Percentiles rank a stretch among this genome's conserved stretches.
These are phyloP conservation scores for Beta macrorhiza DNA, from an alignment of 179 eudicot genomes.

Conservation along the genomic window DNA sequence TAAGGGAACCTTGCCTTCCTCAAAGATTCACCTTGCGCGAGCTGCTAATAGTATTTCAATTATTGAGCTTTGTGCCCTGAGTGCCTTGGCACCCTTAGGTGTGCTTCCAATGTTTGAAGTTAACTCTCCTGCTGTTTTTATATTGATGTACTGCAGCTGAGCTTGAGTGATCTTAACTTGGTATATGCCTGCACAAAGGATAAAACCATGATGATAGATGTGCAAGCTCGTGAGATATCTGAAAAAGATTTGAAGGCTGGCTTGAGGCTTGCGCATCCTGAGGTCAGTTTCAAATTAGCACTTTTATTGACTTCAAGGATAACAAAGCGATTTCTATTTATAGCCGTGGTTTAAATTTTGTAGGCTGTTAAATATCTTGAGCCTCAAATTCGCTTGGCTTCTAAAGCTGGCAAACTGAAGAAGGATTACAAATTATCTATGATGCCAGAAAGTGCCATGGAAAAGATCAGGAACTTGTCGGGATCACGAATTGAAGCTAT, in stretches of 20 bases:
- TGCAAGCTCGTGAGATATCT: constrained; percentile 89
- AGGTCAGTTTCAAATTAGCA: constrained; percentile 43
- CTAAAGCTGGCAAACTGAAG: constrained; percentile 80
- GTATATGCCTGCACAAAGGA: constrained; percentile 96
- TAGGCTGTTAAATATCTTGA: constrained; percentile 92
- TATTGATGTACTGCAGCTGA: constrained; percentile 57
- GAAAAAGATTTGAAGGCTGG: constrained; percentile 87
- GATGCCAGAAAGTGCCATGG: constrained; percentile 73
- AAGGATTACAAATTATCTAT: constrained; percentile 78
- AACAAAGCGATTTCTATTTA: constrained; percentile 4
- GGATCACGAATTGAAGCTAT: constrained; percentile 79
- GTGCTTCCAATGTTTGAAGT: background rate
- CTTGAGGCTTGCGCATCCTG: constrained; percentile 90
- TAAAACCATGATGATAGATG: constrained; percentile 96
- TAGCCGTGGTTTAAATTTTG: constrained; percentile 16
- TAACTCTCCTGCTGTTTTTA: constrained; percentile 15
- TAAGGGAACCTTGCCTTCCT: background rate
- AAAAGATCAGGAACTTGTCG: constrained; percentile 69
- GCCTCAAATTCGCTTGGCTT: constrained; percentile 90
- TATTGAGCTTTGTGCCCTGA: background rate
- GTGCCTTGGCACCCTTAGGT: background rate
- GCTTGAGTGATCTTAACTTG: constrained; percentile 85
- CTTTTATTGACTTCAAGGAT: background rate
- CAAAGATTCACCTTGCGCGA: background rate
- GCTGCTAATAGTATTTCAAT: background rate